Evolutionary conservation across 495 filamentous ascomycete species (phyloP), one percentile per base, ranked within the genome.

Genomic region (Amphirosellinia nigrospora): DNA sequence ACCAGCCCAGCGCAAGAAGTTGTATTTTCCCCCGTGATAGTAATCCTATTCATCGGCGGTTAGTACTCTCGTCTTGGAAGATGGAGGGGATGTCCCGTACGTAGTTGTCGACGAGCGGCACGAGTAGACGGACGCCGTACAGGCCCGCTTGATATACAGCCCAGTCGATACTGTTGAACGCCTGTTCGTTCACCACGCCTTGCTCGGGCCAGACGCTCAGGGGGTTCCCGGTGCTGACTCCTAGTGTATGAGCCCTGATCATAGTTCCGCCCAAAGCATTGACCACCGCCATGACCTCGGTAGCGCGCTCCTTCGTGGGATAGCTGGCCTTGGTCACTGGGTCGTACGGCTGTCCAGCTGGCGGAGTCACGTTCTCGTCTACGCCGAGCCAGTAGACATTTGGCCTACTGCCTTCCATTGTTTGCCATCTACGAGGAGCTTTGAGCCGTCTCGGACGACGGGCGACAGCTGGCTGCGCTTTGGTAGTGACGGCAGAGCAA

Each of bases 351-450:
- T 83, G 77, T 9, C 81, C 84, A 0, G 78, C 69, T 0, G 85
- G 82, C 2, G 85, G 86, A 8, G 78, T 79, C 26, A 88, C 85
- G 73, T 88, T 88, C 78, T 88, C 85, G 70, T 88, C 86, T 0
- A 88, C 80, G 1, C 86, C 86, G 26, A 87, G 79, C 86, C 86
- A 88, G 76, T 88, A 88, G 9, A 88, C 79, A 69, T 88, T 88
- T 9, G 83, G 82, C 85, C 86, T 46, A 82, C 81, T 1, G 82
- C 84, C 60, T 83, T 84, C 82, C 82, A 88, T 19, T 68, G 78
- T 70, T 82, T 81, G 36, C 80, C 81, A 45, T 78, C 71, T 19
- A 86, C 78, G 6, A 74, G 62, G 11, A 87, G 79, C 26, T 72
- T 64, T 9, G 81, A 79, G 50, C 84, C 84, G 11, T 80, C 70